Percentiles rank a stretch among this genome's conserved stretches.
These are phyloP conservation scores for Tuber melanosporum DNA, from an alignment of 495 filamentous ascomycete genomes.

Conservation along the genomic window DNA sequence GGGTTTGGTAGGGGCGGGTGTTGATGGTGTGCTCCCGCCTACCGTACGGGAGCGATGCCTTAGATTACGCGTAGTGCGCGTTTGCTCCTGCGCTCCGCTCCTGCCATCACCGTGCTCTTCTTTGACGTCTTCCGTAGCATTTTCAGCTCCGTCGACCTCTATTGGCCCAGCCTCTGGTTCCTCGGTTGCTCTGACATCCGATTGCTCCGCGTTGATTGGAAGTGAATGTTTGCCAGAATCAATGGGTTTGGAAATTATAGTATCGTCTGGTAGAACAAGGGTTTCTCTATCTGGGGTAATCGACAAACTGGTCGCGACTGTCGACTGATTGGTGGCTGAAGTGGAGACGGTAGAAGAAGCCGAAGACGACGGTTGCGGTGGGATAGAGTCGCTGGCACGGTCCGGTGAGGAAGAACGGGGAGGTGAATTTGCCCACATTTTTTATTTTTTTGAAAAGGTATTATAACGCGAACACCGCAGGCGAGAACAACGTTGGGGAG, in stretches of 20 bases:
- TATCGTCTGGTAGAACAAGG: not conserved
- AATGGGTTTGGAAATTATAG: slow-evolving; percentile 1
- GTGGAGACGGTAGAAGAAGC: slow-evolving; percentile 34
- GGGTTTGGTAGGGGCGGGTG: not conserved
- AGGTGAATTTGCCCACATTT: slow-evolving; percentile 26
- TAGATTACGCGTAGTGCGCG: slow-evolving; percentile 36
- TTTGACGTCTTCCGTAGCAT: slow-evolving; percentile 20
- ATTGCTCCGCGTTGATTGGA: slow-evolving; percentile 2
- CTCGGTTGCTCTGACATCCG: slow-evolving; percentile 19
- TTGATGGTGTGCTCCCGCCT: not conserved
- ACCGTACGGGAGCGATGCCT: slow-evolving; percentile 27
- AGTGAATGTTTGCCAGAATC: not conserved
- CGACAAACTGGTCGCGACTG: slow-evolving; percentile 34
- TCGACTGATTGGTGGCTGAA: slow-evolving; percentile 37
- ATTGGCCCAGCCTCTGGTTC: slow-evolving; percentile 13
- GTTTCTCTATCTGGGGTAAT: slow-evolving; percentile 30
- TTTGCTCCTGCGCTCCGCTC: slow-evolving; percentile 30
- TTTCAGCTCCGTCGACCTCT: slow-evolving; percentile 20
- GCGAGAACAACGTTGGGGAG: slow-evolving; percentile 25
- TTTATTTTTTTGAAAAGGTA: slow-evolving; percentile 7
- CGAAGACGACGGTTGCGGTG: slow-evolving; percentile 29
- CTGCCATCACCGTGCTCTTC: slow-evolving; percentile 16
- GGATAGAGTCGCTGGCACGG: slow-evolving; percentile 25
- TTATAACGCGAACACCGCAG: slow-evolving; percentile 8
- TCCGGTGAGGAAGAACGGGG: slow-evolving; percentile 23